phyloP scores from a whole-genome alignment of 495 filamentous ascomycete genomes.

The Pseudoneurospora amorphoporcata region DNA sequence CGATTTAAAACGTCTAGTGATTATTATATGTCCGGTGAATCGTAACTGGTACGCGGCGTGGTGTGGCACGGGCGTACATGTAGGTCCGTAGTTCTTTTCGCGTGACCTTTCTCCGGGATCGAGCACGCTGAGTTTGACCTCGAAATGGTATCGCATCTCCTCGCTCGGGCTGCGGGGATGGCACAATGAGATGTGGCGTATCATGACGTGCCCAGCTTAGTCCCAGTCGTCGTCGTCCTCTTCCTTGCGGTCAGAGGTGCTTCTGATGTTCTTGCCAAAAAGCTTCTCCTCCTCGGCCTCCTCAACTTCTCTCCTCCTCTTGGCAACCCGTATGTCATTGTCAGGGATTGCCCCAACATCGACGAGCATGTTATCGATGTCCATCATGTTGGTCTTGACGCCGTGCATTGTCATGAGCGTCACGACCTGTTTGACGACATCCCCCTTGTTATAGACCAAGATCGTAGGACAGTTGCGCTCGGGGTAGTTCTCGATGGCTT shows the following conservation, averaged over 20 bases:
- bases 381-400: conserved; percentile 48
- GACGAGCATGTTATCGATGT: conserved; percentile 68
- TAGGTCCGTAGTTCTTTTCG: neutral
- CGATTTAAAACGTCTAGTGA: neutral
- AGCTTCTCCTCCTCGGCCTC: conserved; percentile 43
- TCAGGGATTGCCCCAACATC: conserved; percentile 66
- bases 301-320: conserved; percentile 48
- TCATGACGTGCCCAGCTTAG: conserved; percentile 24
- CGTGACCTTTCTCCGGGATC: neutral
- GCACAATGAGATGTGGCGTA: neutral
- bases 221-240: conserved; percentile 76
- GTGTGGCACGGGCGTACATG: neutral
- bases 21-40: neutral
- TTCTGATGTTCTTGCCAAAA: conserved; percentile 36
- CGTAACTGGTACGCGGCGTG: neutral
- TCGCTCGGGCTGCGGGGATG: neutral
- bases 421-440: conserved; percentile 81
- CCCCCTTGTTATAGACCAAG: conserved; percentile 79
- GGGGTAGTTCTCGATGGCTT: conserved; percentile 95
- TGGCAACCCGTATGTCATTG: conserved; percentile 67
- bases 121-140: neutral
- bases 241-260: conserved; percentile 36
- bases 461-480: conserved; percentile 93
- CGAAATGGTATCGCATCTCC: neutral
- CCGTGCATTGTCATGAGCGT: conserved; percentile 74